phyloP scores from a whole-genome alignment of 2,329 filamentous ascomycete genomes.

The Ascochyta fabae region DNA sequence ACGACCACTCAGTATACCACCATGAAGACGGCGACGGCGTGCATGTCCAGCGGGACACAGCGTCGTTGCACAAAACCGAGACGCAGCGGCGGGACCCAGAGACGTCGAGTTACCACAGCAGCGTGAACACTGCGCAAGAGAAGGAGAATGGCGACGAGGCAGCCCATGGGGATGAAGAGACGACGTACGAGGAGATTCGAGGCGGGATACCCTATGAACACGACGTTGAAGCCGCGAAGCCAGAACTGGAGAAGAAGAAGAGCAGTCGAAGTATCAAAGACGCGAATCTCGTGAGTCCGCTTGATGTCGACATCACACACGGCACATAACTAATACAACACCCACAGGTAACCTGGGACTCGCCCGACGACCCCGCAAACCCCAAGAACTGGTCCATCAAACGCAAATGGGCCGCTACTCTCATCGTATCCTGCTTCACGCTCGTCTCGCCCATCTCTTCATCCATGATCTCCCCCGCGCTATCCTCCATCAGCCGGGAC shows the following conservation, averaged over 20 bases:
- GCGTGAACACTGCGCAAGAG: slow-evolving; percentile 16
- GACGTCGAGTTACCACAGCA: slow-evolving; percentile 17
- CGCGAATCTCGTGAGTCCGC: slow-evolving; percentile 38
- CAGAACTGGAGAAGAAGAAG: slow-evolving; percentile 36
- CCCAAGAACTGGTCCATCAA: slow-evolving; percentile 55
- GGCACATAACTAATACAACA: slow-evolving; percentile 7
- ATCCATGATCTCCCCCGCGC: slow-evolving; percentile 49
- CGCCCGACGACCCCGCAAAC: slow-evolving; percentile 54
- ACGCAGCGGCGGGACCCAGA: slow-evolving; percentile 29
- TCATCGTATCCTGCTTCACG: slow-evolving; percentile 52
- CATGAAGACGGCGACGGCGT: slow-evolving; percentile 38
- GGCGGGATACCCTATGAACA: slow-evolving; percentile 39
- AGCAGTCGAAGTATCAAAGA: slow-evolving; percentile 36
- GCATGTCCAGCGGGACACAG: slow-evolving; percentile 28
- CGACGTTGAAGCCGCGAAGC: slow-evolving; percentile 35
- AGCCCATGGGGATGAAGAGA: slow-evolving; percentile 14
- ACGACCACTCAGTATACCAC: slow-evolving; percentile 46
- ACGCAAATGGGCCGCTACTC: slow-evolving; percentile 53
- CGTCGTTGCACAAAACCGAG: slow-evolving; percentile 35
- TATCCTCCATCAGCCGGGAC: slow-evolving; percentile 40
- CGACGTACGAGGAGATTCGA: slow-evolving; percentile 35
- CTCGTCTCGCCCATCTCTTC: slow-evolving; percentile 50
- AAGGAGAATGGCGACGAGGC: slow-evolving; percentile 16
- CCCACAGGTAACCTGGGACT: slow-evolving; percentile 53
- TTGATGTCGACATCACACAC: too few relatives aligned